Conservation (phyloP, 1,284 basidiomycete genomes). For the Naganishia liquefaciens region DNA sequence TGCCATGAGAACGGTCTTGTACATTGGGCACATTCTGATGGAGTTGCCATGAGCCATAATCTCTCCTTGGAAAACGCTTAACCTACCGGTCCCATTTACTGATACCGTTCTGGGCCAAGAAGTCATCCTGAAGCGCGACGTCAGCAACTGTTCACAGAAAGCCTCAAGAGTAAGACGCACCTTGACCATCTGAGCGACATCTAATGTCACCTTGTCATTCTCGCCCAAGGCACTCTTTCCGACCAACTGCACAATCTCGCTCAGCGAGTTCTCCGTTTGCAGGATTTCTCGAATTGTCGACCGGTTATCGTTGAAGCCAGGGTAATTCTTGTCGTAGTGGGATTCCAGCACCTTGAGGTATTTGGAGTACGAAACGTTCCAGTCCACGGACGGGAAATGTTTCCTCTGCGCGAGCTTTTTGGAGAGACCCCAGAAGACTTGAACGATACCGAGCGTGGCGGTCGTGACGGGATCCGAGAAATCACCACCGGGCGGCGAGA, state of each 20-base stretch:
- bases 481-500: conserved; percentile 97
- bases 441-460: conserved; percentile 96
- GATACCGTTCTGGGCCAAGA: conserved; percentile 98
- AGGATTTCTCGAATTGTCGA: conserved; percentile 92
- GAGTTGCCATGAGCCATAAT: conserved; percentile 61
- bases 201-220: conserved; percentile 96
- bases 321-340: conserved; percentile 86
- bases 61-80: too few species aligned
- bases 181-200: conserved; percentile 92
- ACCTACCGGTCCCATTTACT: conserved; percentile 24
- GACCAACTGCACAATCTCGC: conserved; percentile 98
- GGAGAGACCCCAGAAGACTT: conserved; percentile 72
- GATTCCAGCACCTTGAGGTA: conserved; percentile 94
- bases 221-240: conserved; percentile 98
- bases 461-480: conserved; percentile 99
- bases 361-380: conserved; percentile 98
- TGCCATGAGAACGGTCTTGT: conserved; percentile 96
- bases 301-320: conserved; percentile 90
- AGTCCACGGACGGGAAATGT: conserved; percentile 98
- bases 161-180: conserved; percentile 35
- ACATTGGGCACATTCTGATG: conserved; percentile 98
- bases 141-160: conserved; percentile 22
- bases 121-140: conserved; percentile 92
- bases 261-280: conserved; percentile 97
- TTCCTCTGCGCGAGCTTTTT: conserved; percentile 52